A percentile compares a stretch with the other conserved stretches of the same genome.
Conservation (phyloP, 2,329 filamentous ascomycete genomes). For the Fusarium vanettenii region DNA sequence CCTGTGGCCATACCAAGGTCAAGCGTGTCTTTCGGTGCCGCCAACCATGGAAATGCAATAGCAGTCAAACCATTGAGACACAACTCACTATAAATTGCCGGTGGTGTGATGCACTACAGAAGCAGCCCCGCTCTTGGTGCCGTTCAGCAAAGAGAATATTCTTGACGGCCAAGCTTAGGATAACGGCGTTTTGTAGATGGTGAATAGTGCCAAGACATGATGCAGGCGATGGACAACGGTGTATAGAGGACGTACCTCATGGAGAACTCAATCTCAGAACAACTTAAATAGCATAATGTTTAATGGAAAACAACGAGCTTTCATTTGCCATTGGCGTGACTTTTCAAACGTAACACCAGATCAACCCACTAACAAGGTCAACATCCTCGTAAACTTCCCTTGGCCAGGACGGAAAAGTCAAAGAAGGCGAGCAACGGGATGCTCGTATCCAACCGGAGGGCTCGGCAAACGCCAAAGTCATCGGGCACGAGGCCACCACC, state of each 20-base stretch:
- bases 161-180: not conserved
- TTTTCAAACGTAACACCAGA: not conserved
- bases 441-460: conserved; percentile 35
- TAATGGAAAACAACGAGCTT: not conserved
- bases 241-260: not conserved
- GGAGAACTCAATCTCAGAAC: not conserved
- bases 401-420: conserved; percentile 8
- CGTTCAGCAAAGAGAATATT: not conserved
- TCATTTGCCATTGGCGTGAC: not conserved
- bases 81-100: not conserved
- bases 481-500: conserved; percentile 11
- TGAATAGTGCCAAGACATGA: not conserved
- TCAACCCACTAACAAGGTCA: conserved; percentile 7
- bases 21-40: not conserved
- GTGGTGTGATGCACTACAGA: not conserved
- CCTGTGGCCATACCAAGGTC: not conserved
- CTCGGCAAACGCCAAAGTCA: conserved; percentile 34
- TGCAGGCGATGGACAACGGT: not conserved
- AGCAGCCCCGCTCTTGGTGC: not conserved
- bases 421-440: not conserved
- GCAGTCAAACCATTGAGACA: not conserved
- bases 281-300: not conserved
- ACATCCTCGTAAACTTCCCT: conserved; percentile 1
- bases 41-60: not conserved
- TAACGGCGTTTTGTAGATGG: not conserved